A percentile compares a stretch with the other conserved stretches of the same genome.
These are phyloP conservation scores for Nemania bipapillata DNA, from an alignment of 2,329 filamentous ascomycete genomes.

Conservation along the genomic window DNA sequence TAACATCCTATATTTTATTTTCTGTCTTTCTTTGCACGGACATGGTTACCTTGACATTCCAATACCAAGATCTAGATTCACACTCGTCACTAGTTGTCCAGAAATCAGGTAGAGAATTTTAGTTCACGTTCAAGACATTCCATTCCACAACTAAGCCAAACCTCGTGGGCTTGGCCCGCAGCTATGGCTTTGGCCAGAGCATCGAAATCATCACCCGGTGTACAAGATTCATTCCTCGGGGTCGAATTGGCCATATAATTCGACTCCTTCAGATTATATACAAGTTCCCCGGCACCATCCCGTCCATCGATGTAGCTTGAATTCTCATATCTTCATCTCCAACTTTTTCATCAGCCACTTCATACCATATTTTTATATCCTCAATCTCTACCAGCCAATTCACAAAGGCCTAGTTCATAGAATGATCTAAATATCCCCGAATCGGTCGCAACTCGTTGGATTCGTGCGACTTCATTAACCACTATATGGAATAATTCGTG, in stretches of 20 bases:
- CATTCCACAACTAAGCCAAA: slow-evolving; percentile 43
- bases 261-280: slow-evolving; percentile 19
- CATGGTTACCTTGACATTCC: slow-evolving; percentile 36
- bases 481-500: slow-evolving; percentile 29
- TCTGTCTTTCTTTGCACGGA: neutral
- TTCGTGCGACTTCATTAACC: slow-evolving; percentile 20
- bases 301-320: neutral
- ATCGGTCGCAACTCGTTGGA: neutral
- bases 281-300: slow-evolving; percentile 20
- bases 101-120: slow-evolving; percentile 41
- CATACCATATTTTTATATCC: neutral
- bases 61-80: slow-evolving; percentile 41
- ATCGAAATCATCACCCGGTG: slow-evolving; percentile 42
- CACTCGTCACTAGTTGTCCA: slow-evolving; percentile 28
- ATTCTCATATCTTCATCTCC: slow-evolving; percentile 9
- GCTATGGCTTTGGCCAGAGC: slow-evolving; percentile 18
- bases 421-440: slow-evolving; percentile 4
- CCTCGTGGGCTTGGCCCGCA: slow-evolving; percentile 35
- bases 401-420: neutral
- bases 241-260: slow-evolving; percentile 11
- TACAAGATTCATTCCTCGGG: slow-evolving; percentile 44
- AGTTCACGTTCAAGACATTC: slow-evolving; percentile 43
- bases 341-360: neutral
- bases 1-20: neutral
- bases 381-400: neutral